Evolutionary conservation across 139 green algal genomes (phyloP), one percentile per base, ranked within the genome.

Genomic region (Coelastrella sp.): DNA sequence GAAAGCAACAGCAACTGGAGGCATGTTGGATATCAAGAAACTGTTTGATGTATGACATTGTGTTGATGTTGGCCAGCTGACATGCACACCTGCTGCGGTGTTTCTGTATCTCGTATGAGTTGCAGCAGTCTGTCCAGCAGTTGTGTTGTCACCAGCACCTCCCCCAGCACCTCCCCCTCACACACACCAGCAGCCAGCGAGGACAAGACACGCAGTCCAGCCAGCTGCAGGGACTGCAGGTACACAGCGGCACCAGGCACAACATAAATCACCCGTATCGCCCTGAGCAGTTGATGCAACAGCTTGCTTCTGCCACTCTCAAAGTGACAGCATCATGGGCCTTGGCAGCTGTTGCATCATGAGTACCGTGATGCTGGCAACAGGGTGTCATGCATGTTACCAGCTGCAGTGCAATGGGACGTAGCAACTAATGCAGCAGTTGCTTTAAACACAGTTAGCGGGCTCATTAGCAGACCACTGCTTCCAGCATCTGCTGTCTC

Each of bases 151-250:
- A 78, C 74, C 25, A 85, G 76, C 19, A 59, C 73, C 35, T 81
- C 63, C 11, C 49, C 83, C 20, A 58, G 9, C 25, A 82, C 20
- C 22, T 84, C 49, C 19, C 79, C 63, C 35, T 91, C 87, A 82
- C 49, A 85, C 85, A 20, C 90, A 56, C 83, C 81, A 14, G 87
- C 84, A 72, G 91, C 83, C 35, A 95, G 68, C 27, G 15, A 87
- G 59, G 84, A 89, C 35, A 95, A 79, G 68, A 95, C 80, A 8
- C 25, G 27, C n/a, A 94, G 87, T 60, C 93, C 93, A 61, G 91
- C 93, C 78, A 94, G 89, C 91, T 94, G 91, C 14, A 89, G 85
- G 0, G 89, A 86, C 89, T 92, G 61, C 76, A 63, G 5, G 49
- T 19, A 65, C 12, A 10, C 15, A 76, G n/a, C 8, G 0, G n/a